A percentile compares a stretch with the other conserved stretches of the same genome.
Evolutionary conservation across 2,329 filamentous ascomycete genomes (phyloP).

Genomic region (Berkeleyomyces basicola): DNA sequence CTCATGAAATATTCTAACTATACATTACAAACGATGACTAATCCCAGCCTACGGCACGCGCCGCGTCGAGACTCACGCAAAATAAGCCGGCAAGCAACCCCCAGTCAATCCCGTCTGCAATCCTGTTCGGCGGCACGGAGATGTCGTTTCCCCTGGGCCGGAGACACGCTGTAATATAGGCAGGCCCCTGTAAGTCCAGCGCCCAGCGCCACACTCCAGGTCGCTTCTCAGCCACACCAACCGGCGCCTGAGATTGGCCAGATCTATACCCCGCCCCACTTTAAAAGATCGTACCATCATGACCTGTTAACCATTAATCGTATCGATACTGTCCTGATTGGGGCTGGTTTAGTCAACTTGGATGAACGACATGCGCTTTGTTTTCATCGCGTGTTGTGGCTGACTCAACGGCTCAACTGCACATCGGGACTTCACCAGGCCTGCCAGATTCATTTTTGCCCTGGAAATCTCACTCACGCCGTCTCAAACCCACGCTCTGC

Average conservation of each 20-base stretch:
- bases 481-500: not conserved
- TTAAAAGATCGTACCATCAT: slow-evolving; percentile 4
- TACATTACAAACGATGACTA: too few species aligned
- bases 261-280: not conserved
- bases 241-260: not conserved
- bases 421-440: not conserved
- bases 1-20: too few species aligned
- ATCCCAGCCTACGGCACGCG: not conserved
- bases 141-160: not conserved
- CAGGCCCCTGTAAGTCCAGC: too few species aligned
- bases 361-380: not conserved
- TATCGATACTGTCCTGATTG: not conserved
- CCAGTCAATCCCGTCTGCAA: not conserved
- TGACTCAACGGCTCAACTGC: not conserved
- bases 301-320: not conserved
- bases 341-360: not conserved
- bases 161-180: not conserved
- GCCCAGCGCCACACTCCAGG: not conserved
- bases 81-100: too few species aligned
- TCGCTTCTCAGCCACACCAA: not conserved
- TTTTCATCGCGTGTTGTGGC: not conserved
- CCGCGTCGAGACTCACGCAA: not conserved
- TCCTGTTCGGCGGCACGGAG: not conserved
- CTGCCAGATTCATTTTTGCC: not conserved
- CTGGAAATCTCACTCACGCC: not conserved